Evolutionary conservation across 108 stramenopile genomes (phyloP).

Genomic region (Nitzschia sp.): DNA sequence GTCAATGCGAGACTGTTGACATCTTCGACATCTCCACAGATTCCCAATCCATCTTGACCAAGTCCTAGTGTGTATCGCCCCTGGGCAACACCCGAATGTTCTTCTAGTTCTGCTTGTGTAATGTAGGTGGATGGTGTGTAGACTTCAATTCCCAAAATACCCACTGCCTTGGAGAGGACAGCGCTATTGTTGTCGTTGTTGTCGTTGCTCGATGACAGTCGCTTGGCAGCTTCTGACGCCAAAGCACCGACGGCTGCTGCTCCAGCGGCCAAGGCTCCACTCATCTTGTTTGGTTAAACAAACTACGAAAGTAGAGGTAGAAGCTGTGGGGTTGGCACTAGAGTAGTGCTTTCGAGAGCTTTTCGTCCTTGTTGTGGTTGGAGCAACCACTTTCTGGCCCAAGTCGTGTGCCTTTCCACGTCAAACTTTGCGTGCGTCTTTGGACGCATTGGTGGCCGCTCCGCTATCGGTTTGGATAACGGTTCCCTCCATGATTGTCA

Average conservation of each 20-base stretch:
- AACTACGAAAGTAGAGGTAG: no score
- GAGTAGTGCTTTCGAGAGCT: no score
- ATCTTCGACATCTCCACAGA: slow-evolving; percentile 91
- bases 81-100: slow-evolving; percentile 78
- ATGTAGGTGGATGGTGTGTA: slow-evolving; percentile 96
- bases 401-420: no score
- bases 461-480: no score
- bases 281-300: neutral
- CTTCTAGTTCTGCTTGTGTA: slow-evolving; percentile 84
- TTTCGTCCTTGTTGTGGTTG: no score
- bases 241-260: slow-evolving; percentile 61
- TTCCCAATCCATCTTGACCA: slow-evolving; percentile 93
- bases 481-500: no score
- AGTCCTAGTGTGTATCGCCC: slow-evolving; percentile 95
- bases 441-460: no score
- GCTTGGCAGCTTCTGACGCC: slow-evolving; percentile 40
- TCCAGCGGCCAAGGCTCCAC: slow-evolving; percentile 48
- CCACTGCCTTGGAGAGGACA: slow-evolving; percentile 70
- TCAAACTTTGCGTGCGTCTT: no score
- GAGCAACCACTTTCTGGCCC: no score
- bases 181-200: neutral
- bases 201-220: slow-evolving; percentile 18
- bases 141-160: slow-evolving; percentile 93
- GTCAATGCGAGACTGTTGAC: slow-evolving; percentile 92
- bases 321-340: no score